Percentiles rank a stretch among this genome's conserved stretches.
These are phyloP conservation scores for Saitozyma sp. DNA, from an alignment of 768 basidiomycete species.

Conservation along the genomic window DNA sequence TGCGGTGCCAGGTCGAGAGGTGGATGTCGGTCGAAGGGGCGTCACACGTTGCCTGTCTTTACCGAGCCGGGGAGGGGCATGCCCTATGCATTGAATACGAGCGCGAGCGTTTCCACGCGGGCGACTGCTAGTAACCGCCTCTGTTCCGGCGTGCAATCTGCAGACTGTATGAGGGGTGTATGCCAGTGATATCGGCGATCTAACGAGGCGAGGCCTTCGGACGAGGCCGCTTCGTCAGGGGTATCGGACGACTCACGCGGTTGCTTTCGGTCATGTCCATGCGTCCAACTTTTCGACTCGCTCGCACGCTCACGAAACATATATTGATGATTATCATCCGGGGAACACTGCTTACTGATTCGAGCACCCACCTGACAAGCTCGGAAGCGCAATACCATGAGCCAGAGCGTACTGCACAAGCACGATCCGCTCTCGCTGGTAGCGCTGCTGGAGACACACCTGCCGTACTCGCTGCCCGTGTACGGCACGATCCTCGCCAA, in stretches of 20 bases:
- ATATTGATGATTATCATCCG: background rate
- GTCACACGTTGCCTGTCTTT: background rate
- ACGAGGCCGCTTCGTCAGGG: background rate
- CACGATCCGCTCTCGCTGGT: background rate
- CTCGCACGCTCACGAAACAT: background rate
- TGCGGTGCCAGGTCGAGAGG: background rate
- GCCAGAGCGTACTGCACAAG: constrained; percentile 1
- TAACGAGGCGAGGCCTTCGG: no score
- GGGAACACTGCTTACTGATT: background rate
- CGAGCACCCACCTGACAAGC: background rate
- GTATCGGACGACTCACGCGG: background rate
- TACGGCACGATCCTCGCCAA: constrained; percentile 4
- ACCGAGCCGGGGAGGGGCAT: background rate
- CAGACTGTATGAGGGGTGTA: no score
- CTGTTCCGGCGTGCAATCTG: no score
- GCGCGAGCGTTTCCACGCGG: background rate
- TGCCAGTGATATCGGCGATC: no score
- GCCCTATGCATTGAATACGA: background rate
- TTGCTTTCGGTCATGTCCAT: background rate
- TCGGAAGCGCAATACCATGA: background rate
- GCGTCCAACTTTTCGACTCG: background rate
- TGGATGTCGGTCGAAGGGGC: background rate
- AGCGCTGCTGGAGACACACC: background rate
- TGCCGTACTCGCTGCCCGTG: constrained; percentile 4
- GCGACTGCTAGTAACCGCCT: no score